Evolutionary conservation across 139 green algal genomes (phyloP), one percentile per base, ranked within the genome.

Genomic region (Tetraselmis chui): DNA sequence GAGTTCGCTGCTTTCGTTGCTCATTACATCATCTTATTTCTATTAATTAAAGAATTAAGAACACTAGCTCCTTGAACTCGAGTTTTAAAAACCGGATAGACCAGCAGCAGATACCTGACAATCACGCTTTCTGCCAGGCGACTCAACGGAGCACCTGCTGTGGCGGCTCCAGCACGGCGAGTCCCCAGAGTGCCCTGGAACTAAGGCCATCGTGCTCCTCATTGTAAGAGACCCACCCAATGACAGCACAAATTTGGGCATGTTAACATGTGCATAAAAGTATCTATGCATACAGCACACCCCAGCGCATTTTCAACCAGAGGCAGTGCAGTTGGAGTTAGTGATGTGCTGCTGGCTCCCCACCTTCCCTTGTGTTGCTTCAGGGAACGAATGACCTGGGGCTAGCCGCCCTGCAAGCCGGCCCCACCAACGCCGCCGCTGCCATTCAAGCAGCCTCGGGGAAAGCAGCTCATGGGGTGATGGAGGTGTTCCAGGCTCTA

Each of bases 381-480:
- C 45, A 67, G 45, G 45, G 88, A 29, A 91, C 88, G 18, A 88
- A 91, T 83, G 85, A 91, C 76, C 78, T 91, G n/a, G 88, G 86
- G 28, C 26, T 77, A 2, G 27, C 79, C 28, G 11, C 28, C 58
- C 1, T 82, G 31, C 29, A 84, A 59, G 2, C 29, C 32, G 23
- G 45, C 5, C 45, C 83, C 59, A 75, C 79, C 28, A 80, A 76
- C 28, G 83, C 32, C 32, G 31, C 83, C 29, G 78, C 32, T 18
- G 45, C 45, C 18, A 67, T 67, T 18, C 45, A 67, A 18, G 45
- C 45, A 5, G 45, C 45, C 5, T 5, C 5, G 45, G 11, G 11
- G 11, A 67, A 67, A 18, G 45, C 45, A 67, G 45, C 18, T 18
- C 5, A 67, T 25, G 45, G 45, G 11, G 18, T 67, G 45, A 67